Conservation (phyloP, 1,139 yeast genomes). For the Hyphopichia wangnamkhiaoensis region DNA sequence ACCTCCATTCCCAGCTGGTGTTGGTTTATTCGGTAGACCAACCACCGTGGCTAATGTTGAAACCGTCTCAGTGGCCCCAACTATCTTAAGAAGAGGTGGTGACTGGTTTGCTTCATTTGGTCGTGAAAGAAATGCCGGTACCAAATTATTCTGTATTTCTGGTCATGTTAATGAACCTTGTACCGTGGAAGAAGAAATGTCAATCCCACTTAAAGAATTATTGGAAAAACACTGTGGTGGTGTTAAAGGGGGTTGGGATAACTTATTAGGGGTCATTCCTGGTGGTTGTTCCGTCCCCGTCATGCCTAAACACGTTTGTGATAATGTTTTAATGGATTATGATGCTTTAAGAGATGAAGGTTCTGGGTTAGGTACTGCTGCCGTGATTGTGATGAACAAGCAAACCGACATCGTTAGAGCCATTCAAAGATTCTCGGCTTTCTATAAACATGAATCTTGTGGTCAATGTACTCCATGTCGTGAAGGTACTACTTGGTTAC, state of each 20-base stretch:
- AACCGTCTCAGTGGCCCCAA: constrained; percentile 86
- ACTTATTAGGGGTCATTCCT: constrained; percentile 80
- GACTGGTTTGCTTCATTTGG: constrained; percentile 84
- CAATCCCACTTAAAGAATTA: constrained; percentile 77
- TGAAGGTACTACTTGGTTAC: constrained; percentile 88
- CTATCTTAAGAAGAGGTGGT: constrained; percentile 85
- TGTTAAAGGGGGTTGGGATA: constrained; percentile 89
- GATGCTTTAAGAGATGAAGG: constrained; percentile 84
- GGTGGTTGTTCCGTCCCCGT: constrained; percentile 89
- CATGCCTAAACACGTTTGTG: constrained; percentile 66
- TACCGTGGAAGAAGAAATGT: constrained; percentile 92
- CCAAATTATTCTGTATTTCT: constrained; percentile 80
- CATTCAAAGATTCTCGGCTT: constrained; percentile 77
- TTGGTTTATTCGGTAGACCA: constrained; percentile 87
- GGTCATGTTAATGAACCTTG: constrained; percentile 92
- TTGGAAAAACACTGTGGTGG: constrained; percentile 90
- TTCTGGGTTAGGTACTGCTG: constrained; percentile 88
- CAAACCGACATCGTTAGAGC: constrained; percentile 81
- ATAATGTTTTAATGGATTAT: constrained; percentile 75
- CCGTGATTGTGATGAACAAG: constrained; percentile 87
- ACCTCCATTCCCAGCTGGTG: constrained; percentile 95
- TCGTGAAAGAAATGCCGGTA: constrained; percentile 79
- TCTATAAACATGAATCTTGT: constrained; percentile 89
- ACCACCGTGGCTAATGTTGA: constrained; percentile 88
- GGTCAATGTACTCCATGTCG: constrained; percentile 96